Base-by-base conservation (phyloP, 768 basidiomycete genomes). In the Postia placenta region DNA sequence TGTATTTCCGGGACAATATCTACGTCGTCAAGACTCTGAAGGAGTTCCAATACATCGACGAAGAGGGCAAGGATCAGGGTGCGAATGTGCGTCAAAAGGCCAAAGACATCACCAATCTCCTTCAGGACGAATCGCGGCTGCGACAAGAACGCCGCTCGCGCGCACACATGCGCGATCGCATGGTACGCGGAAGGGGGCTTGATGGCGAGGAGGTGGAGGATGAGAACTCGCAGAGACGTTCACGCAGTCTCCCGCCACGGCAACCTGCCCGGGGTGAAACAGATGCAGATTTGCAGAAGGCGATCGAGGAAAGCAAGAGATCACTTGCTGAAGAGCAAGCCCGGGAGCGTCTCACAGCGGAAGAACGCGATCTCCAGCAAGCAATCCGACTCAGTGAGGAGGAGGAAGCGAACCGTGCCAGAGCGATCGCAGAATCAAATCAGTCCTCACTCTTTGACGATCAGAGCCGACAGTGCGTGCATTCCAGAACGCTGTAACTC, bases 11-110 rank as follows among this genome's bases (percentile, higher is more conserved):
- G 41, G 94, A 99, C 66, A 98, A 99, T 64, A 69, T 96, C 52
- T 99, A 98, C 68, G 80, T 98, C 64, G 83, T 99, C 80, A 98
- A 98, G 74, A 98, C 95, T 1, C 80, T 99, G 52, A 95, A 97
- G 66, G 96, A 99, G 67, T 99, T 99, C 69, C 95, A 98, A 59
- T 96, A 83, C 62, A 67, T 95, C 49, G 96, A 98, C 67, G 96
- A 98, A 60, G 84, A 89, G 33, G 88, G 85, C 44, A 96, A 96
- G 66, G 96, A 99, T 64, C 92, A 96, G 61, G 96, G 96, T 28
- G 92, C 92, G n/a, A 99, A 98, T 67, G 91, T 94, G 14, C 81
- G 92, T 20, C 91, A 94, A 66, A 93, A 95, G 69, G 96, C 96
- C 11, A 98, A 99, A 65, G 96, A 98, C 57, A 97, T 99, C 66